A percentile compares a stretch with the other conserved stretches of the same genome.
These are phyloP conservation scores for Monilinia aucupariae DNA, from an alignment of 2,329 filamentous ascomycete genomes.

Conservation along the genomic window DNA sequence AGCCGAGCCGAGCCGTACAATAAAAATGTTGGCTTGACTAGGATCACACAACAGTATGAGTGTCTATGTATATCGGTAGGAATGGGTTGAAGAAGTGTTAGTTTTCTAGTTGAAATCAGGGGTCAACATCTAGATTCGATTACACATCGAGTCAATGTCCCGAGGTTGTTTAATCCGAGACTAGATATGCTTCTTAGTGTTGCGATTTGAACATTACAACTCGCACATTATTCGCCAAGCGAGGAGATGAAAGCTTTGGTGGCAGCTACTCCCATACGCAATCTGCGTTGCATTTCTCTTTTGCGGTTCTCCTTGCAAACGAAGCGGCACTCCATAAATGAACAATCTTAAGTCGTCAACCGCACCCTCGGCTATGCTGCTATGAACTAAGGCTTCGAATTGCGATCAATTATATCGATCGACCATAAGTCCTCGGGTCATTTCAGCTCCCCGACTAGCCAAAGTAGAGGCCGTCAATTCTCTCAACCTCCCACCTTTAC, in stretches of 20 bases:
- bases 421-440: neutral
- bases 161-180: neutral
- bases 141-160: neutral
- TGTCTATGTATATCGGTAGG: neutral
- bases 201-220: neutral
- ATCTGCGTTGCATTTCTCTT: neutral
- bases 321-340: neutral
- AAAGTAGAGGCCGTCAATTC: too few relatives aligned
- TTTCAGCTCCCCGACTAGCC: neutral
- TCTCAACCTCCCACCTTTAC: too few relatives aligned
- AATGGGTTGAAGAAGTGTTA: neutral
- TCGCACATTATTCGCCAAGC: neutral
- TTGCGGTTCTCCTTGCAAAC: neutral
- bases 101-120: neutral
- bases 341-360: neutral
- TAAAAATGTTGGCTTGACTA: neutral
- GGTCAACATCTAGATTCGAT: neutral
- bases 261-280: neutral
- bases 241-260: neutral
- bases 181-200: neutral
- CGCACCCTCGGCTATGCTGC: neutral
- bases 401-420: neutral
- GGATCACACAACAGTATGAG: neutral
- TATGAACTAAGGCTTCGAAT: neutral
- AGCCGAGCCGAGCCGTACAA: neutral